These are phyloP conservation scores for Begonia loranthoides DNA, from an alignment of 306 rosid species.

Conservation along the genomic window DNA sequence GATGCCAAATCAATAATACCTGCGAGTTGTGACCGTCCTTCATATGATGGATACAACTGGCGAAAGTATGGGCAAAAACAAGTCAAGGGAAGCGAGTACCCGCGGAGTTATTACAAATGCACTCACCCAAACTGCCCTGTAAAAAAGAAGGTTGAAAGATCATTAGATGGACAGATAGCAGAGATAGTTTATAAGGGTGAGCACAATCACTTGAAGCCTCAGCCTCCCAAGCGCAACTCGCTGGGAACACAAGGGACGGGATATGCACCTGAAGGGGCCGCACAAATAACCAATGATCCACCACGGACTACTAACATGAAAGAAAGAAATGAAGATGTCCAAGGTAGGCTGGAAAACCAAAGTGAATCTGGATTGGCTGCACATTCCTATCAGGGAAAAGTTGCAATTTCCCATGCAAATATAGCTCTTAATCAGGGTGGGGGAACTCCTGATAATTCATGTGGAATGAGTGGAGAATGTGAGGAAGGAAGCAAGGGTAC, in stretches of 20 bases:
- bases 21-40: slow-evolving; percentile 45
- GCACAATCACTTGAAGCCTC: slow-evolving; percentile 83
- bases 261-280: slow-evolving; percentile 30
- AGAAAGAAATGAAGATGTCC: slow-evolving; percentile 38
- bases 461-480: slow-evolving; percentile 54
- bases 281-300: slow-evolving; percentile 26
- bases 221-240: slow-evolving; percentile 49
- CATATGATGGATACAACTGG: slow-evolving; percentile 95
- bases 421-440: slow-evolving; percentile 18
- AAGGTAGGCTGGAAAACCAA: slow-evolving; percentile 39
- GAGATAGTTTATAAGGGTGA: slow-evolving; percentile 95
- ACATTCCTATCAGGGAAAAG: slow-evolving; percentile 29
- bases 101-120: slow-evolving; percentile 90
- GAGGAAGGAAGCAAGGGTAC: slow-evolving; percentile 55
- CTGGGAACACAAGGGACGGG: slow-evolving; percentile 45
- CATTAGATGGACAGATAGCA: slow-evolving; percentile 77
- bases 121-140: slow-evolving; percentile 86
- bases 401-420: slow-evolving; percentile 21
- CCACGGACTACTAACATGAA: slow-evolving; percentile 22
- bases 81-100: slow-evolving; percentile 94
- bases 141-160: slow-evolving; percentile 93
- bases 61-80: slow-evolving; percentile 97
- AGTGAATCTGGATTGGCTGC: slow-evolving; percentile 21
- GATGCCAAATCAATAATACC: slow-evolving; percentile 37
- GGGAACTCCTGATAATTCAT: slow-evolving; percentile 42